phyloP scores from a whole-genome alignment of 495 filamentous ascomycete species.

The Neurospora discreta region DNA sequence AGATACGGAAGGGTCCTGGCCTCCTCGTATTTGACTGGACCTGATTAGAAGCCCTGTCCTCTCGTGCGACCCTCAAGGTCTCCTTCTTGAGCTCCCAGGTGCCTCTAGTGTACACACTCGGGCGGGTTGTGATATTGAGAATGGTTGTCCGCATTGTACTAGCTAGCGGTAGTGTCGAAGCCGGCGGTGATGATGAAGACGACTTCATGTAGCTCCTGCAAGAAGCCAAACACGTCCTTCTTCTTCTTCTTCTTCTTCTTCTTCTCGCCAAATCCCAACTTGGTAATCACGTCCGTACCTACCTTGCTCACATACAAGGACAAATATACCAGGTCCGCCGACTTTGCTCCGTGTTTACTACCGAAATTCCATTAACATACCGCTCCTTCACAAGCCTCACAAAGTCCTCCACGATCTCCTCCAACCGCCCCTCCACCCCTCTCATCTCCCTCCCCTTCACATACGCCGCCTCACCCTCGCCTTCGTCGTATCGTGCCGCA shows the following conservation, averaged over 20 bases:
- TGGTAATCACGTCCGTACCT: slow-evolving; percentile 31
- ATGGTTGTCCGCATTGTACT: slow-evolving; percentile 47
- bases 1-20: slow-evolving; percentile 32
- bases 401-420: background rate
- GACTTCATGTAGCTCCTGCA: slow-evolving; percentile 33
- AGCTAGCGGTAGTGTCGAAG: slow-evolving; percentile 51
- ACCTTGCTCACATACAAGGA: slow-evolving; percentile 23
- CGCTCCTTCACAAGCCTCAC: background rate
- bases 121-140: slow-evolving; percentile 37
- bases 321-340: background rate
- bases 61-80: slow-evolving; percentile 29
- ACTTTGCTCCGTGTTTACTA: background rate
- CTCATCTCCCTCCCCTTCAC: slow-evolving; percentile 30
- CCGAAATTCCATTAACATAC: background rate
- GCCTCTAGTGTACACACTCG: slow-evolving; percentile 34
- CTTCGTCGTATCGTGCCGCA: slow-evolving; percentile 15
- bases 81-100: slow-evolving; percentile 43
- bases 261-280: slow-evolving; percentile 35
- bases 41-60: slow-evolving; percentile 8
- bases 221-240: slow-evolving; percentile 37
- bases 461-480: slow-evolving; percentile 22
- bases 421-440: background rate
- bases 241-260: slow-evolving; percentile 11
- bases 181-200: slow-evolving; percentile 44
- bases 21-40: slow-evolving; percentile 28